Evolutionary conservation across 257 asterid species (phyloP).

Genomic region (Solanum bulbocastanum): DNA sequence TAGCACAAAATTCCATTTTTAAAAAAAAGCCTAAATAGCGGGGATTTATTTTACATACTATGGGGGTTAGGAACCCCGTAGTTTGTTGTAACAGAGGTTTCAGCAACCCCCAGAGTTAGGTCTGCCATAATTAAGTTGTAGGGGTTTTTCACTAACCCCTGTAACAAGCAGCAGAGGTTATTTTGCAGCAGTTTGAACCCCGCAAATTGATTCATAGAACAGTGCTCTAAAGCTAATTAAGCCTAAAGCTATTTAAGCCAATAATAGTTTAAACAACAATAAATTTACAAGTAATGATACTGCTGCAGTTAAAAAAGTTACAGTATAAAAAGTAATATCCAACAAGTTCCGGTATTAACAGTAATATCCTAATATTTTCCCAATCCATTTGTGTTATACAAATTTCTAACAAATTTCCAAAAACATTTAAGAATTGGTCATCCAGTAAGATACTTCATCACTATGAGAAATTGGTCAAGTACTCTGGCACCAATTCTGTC

Average conservation of each 20-base stretch:
- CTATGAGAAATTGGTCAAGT: not conserved
- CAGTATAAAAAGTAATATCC: not conserved
- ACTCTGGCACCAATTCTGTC: not conserved
- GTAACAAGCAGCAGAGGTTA: not conserved
- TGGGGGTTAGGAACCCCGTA: not conserved
- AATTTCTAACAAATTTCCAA: not conserved
- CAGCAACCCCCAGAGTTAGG: not conserved
- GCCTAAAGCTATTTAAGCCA: no score
- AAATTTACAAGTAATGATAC: no score
- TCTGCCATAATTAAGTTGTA: not conserved
- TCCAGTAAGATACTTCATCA: not conserved
- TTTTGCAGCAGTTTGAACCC: not conserved
- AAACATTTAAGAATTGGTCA: not conserved
- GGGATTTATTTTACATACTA: not conserved
- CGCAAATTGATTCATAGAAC: not conserved
- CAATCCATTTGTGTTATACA: no score
- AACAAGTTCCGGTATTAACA: not conserved
- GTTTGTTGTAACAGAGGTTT: not conserved
- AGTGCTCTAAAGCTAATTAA: no score
- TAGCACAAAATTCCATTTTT: not conserved
- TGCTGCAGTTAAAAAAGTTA: not conserved
- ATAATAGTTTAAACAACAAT: no score
- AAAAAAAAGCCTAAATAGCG: not conserved
- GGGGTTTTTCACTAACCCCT: not conserved
- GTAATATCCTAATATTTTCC: not conserved